Conservation (phyloP, 2,329 filamentous ascomycete genomes). For the Mycosphaerella arachidis region DNA sequence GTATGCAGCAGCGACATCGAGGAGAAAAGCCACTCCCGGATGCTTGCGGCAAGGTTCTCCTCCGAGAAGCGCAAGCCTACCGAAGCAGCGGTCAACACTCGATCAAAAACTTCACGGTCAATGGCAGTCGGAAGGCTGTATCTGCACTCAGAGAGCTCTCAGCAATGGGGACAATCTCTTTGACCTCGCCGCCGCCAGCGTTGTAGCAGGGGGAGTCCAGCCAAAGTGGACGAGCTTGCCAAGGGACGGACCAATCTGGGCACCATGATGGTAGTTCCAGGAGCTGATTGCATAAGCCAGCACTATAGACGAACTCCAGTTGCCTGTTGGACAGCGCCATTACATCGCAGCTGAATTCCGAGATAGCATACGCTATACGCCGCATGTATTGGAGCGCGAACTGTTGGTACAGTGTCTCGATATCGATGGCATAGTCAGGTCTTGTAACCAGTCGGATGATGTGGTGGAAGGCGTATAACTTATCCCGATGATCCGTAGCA, state of each 20-base stretch:
- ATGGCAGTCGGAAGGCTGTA: conserved; percentile 10
- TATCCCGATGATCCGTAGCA: conserved; percentile 20
- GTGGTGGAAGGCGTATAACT: conserved; percentile 19
- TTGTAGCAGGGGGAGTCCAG: conserved; percentile 12
- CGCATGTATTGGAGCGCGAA: conserved; percentile 18
- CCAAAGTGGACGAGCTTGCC: conserved; percentile 18
- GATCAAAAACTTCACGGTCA: conserved; percentile 14
- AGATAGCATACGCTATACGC: conserved; percentile 17
- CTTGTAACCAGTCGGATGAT: conserved; percentile 14
- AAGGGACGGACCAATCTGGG: conserved; percentile 17
- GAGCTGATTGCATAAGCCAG: conserved; percentile 14
- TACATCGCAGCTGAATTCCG: conserved; percentile 18
- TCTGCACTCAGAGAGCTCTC: background rate
- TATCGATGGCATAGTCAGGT: conserved; percentile 16
- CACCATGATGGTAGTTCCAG: conserved; percentile 17
- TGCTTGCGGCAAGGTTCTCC: conserved; percentile 9
- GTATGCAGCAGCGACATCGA: conserved; percentile 13
- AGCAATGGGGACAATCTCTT: conserved; percentile 9
- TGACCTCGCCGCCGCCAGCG: conserved; percentile 13
- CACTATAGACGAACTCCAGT: conserved; percentile 17
- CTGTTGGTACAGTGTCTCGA: conserved; percentile 13
- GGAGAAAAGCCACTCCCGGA: conserved; percentile 16
- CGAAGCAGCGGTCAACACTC: conserved; percentile 13
- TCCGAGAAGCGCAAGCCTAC: conserved; percentile 8
- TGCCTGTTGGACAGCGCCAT: conserved; percentile 11